Evolutionary conservation across 768 basidiomycete genomes (phyloP), one percentile per base, ranked within the genome.

Genomic region (Lentinula sp.): DNA sequence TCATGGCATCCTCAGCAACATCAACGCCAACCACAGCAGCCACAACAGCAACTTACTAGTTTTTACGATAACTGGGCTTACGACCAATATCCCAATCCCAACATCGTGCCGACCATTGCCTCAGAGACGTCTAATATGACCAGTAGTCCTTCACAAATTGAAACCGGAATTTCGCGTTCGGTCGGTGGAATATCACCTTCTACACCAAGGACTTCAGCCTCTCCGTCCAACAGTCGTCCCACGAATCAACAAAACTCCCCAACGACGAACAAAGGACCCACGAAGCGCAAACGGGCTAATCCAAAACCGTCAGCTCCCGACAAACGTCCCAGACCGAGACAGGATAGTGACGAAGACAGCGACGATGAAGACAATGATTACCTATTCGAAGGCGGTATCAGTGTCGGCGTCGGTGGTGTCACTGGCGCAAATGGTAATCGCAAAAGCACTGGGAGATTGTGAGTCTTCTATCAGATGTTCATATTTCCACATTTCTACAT

Each of bases 371-470:
- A 75, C 16, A 68, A 69, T 39, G 66, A 67, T 18, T 70, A 66
- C 67, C 68, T 56, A 6, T 43, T 56, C 43, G 57, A 56, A 32
- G 78, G 75, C 16, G 77, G 78, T 0, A 79, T 81, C 62, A 78
- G 74, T 62, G 77, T 83, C 15, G 81, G 80, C 12, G 72, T 79
- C 67, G 77, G 71, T 58, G 81, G 79, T 3, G 66, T 82, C 53
- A 79, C 78, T 28, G 76, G 78, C 1, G 64, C 66, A 18, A 72
- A 68, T 23, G 72, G 64, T 63, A 68, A 69, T 48, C 65, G 72
- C 33, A 72, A 70, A 62, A 64, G 65, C 36, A 56, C 65, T 13
- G 55, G 55, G 18, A 71, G 78, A 72, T 69, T 75, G 80, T 81
- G 68, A 61, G 64, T 60, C 8, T 32, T 32, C 46, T 59, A 49